Percentiles rank a stretch among this genome's conserved stretches.
Evolutionary conservation across 257 asterid genomes (phyloP).

Genomic region (Nicotiana otophora): DNA sequence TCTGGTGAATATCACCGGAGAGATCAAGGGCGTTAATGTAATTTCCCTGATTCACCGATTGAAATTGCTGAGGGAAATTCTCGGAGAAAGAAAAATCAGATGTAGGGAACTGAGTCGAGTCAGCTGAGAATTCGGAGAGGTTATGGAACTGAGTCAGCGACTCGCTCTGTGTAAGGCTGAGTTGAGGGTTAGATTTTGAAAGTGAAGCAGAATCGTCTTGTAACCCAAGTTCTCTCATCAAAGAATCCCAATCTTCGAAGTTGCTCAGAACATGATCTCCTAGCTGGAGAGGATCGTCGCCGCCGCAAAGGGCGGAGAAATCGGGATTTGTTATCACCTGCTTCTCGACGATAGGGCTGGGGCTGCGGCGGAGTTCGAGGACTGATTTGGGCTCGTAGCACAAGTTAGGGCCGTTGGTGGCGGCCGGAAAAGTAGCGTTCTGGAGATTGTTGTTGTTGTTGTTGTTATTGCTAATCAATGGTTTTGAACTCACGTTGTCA

Average conservation of each 20-base stretch:
- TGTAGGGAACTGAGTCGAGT: constrained; percentile 35
- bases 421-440: constrained; percentile 11
- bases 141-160: constrained; percentile 41
- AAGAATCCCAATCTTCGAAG: constrained; percentile 71
- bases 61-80: constrained; percentile 20
- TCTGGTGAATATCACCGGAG: constrained; percentile 16
- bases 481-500: constrained; percentile 30
- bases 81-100: constrained; percentile 48
- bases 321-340: constrained; percentile 3
- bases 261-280: constrained; percentile 69
- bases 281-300: constrained; percentile 52
- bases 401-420: constrained; percentile 9
- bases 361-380: constrained; percentile 71
- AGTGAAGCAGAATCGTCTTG: constrained; percentile 40
- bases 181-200: background rate
- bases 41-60: constrained; percentile 16
- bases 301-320: constrained; percentile 7
- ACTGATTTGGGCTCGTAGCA: constrained; percentile 78
- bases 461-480: constrained; percentile 15
- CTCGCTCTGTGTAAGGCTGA: constrained; percentile 18
- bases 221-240: constrained; percentile 80
- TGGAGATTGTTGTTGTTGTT: constrained; percentile 4
- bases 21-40: constrained; percentile 21
- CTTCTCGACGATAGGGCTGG: constrained; percentile 41
- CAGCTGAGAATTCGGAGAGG: constrained; percentile 31